These are phyloP conservation scores for Trichophyton schoenleinii DNA, from an alignment of 2,329 filamentous ascomycete genomes.

Conservation along the genomic window DNA sequence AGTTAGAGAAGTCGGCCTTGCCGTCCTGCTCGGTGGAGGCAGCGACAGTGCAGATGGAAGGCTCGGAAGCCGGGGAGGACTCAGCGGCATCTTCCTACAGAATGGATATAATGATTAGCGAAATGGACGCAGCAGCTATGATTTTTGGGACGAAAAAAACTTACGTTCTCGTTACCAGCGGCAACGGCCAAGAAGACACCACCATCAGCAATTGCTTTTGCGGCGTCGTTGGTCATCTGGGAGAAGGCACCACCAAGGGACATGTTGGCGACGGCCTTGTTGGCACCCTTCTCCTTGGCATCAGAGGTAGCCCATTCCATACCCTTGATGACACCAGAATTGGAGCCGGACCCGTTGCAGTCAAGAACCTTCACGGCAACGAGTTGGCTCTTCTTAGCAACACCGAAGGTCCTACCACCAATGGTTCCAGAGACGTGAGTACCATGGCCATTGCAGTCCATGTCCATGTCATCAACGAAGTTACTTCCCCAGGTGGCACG, in stretches of 20 bases:
- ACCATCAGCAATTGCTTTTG: constrained; percentile 23
- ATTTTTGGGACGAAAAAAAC: background rate
- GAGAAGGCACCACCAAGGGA: constrained; percentile 26
- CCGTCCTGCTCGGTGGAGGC: constrained; percentile 24
- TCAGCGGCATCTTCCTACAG: background rate
- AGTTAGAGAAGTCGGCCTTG: constrained; percentile 32
- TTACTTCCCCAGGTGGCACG: constrained; percentile 27
- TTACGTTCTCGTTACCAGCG: constrained; percentile 28
- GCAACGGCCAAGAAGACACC: constrained; percentile 32
- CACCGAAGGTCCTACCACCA: constrained; percentile 23
- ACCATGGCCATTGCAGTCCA: constrained; percentile 25
- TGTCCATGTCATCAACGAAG: constrained; percentile 15
- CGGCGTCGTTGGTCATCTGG: constrained; percentile 28
- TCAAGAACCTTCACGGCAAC: constrained; percentile 40
- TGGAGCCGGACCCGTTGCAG: constrained; percentile 34
- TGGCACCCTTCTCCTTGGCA: constrained; percentile 20
- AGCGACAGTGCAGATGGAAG: constrained; percentile 30
- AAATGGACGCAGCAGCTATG: background rate
- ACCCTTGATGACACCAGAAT: constrained; percentile 37
- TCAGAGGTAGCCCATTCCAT: constrained; percentile 31
- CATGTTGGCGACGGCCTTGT: constrained; percentile 25
- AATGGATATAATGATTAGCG: background rate
- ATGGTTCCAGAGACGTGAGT: constrained; percentile 30
- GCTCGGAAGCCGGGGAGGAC: constrained; percentile 26
- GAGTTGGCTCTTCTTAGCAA: constrained; percentile 27